Evolutionary conservation across 78 protist species (phyloP).

Genomic region (Creolimax fragrantissima): DNA sequence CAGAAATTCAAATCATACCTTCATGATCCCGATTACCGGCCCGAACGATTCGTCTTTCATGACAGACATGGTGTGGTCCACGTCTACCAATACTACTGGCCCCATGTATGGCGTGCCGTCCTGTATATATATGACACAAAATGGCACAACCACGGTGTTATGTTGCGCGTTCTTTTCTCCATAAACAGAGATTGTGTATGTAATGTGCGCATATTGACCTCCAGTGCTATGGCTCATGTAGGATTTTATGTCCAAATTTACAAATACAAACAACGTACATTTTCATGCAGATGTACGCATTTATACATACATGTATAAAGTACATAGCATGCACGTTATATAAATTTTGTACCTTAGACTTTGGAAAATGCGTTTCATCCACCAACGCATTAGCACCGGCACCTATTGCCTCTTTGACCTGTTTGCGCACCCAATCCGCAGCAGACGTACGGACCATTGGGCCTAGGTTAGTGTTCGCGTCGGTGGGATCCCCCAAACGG

Average conservation of each 20-base stretch:
- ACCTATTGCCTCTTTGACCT: slow-evolving; percentile 13
- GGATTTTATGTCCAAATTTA: not conserved
- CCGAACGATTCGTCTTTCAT: slow-evolving; percentile 30
- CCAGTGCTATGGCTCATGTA: not conserved
- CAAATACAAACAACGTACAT: not conserved
- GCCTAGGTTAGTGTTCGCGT: slow-evolving; percentile 10
- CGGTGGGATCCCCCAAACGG: slow-evolving; percentile 14
- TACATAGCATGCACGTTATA: too few species aligned
- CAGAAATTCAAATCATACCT: not conserved
- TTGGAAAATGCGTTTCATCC: not conserved
- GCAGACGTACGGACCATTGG: not conserved
- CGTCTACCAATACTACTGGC: slow-evolving; percentile 16
- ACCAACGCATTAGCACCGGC: not conserved
- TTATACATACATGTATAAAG: not conserved
- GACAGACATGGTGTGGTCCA: slow-evolving; percentile 6
- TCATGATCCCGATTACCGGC: slow-evolving; percentile 30
- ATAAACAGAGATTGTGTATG: not conserved
- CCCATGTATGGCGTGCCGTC: slow-evolving; percentile 10
- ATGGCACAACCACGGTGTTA: not conserved
- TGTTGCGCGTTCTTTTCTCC: not conserved
- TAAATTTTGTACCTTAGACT: not conserved
- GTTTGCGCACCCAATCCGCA: slow-evolving; percentile 22
- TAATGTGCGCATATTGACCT: not conserved
- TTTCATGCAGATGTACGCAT: not conserved
- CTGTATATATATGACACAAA: not conserved